Base-by-base conservation (phyloP, 371 early-diverging fungal genomes). In the Mortierella sp. region DNA sequence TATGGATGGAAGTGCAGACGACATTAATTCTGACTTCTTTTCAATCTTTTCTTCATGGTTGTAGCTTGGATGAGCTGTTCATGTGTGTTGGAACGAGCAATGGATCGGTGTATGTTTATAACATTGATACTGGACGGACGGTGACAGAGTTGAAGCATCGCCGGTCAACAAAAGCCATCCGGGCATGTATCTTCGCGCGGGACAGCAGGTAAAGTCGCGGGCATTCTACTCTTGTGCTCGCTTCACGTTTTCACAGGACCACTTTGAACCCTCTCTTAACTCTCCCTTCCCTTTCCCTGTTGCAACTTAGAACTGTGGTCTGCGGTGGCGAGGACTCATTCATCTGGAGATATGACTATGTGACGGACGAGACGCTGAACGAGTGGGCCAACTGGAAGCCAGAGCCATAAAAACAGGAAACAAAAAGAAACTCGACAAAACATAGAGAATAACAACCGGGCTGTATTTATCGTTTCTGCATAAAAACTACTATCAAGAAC, bases 301-400 rank as follows among this genome's bases (percentile, higher is more conserved):
- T 6, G 9, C 34, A 9, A 9, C 7, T 22, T 78, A 93, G 94
- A 44, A 92, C 93, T 68, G 88, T 96, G 29, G 71, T 95, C 8
- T 92, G 91, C 74, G 93, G 89, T 37, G 94, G 95, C 34, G 95
- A 95, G 66, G 95, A 94, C 61, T 92, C 94, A 0, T 93, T 94
- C 76, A 90, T 96, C 41, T 94, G 96, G 94, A 87, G 96, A 74
- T 96, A 93, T 79, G 95, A 95, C 78, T 94, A 94, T 79, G 90
- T 95, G 53, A 92, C 92, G 65, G 91, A 93, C 71, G 93, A 91
- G 45, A 92, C 90, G 6, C 76, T 94, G 52, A 86, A 89, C 26
- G 92, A 93, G 71, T 96, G 96, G 95, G 92, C 88, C 14, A 86
- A 85, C 29, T 89, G 90, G 89, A 81, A 70, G 45, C 47, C 74